Base-by-base conservation (phyloP, 177 flowering plant species). In the Vitis hybrid region DNA sequence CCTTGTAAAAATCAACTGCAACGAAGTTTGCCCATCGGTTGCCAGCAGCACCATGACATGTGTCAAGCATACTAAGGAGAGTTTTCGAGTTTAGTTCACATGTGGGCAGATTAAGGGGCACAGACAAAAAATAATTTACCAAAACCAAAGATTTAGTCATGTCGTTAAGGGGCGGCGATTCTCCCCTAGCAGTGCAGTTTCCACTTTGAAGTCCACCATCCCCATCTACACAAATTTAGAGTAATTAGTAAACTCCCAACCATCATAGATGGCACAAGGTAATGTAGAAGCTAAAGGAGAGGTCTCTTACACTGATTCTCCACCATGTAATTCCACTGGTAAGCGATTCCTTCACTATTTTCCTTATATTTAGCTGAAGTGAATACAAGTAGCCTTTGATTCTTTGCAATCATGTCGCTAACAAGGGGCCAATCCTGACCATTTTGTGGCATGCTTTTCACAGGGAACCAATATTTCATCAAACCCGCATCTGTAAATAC, bases 1-100 rank as follows among this genome's bases (percentile, higher is more conserved):
- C 88, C 86, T 76, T 76, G 73, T 84, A 84, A 60, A 58, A 87
- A 53, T 87, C 84, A 9, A 85, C 88, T 15, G 88, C 88, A 27
- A 85, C 71, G 58, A 84, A 87, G 64, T 87, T 87, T 17, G 88
- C 74, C 88, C 88, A 83, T 60, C 88, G 71, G 56, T 79, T 79
- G 24, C 82, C 87, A 21, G 86, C 84, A 7, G 79, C 82, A 32
- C 27, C 63, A 32, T 77, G 50, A 60, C 87, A 86, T 11, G 87
- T 84, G 8, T 60, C 58, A 63, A 84, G 70, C 85, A 76, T 74
- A 46, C 60, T 51, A 3, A 71, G 13, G 4, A 86, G 63, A 10
- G 58, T 63, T 7, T 20, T 70, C 3, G 87, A 82, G 60, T 84
- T 84, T 52, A 77, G 65, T 18, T 51, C 60, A 62, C 88, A 85